Conservation (phyloP, 225 moss, liverwort and hornwort species). For the Marchantia paleacea region DNA sequence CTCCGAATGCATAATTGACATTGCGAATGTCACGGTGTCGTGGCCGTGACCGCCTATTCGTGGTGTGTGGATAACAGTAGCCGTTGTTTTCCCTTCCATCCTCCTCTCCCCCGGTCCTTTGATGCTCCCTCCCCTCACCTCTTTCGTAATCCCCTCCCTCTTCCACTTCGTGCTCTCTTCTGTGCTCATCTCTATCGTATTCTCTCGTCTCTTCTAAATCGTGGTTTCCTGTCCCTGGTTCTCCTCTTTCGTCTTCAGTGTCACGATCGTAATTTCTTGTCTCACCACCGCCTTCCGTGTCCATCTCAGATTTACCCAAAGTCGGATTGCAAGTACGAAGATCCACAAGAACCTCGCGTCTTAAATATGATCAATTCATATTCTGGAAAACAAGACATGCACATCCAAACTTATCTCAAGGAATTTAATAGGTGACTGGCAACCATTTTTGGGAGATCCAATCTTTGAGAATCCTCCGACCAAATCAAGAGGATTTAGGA, state of each 20-base stretch:
- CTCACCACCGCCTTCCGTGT: neutral
- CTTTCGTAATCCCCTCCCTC: neutral
- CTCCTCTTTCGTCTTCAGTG: neutral
- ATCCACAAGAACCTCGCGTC: neutral
- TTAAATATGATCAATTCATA: neutral
- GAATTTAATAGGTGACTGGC: no score
- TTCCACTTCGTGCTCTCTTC: neutral
- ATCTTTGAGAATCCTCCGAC: no score
- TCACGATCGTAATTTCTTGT: neutral
- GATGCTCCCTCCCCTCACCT: neutral
- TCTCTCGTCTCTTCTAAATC: neutral
- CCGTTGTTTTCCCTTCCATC: neutral
- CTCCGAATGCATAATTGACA: conserved; percentile 46
- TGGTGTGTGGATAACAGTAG: neutral
- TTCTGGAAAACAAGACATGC: neutral
- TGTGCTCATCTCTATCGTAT: neutral
- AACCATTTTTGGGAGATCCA: no score
- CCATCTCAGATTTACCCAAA: neutral
- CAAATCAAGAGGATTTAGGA: no score
- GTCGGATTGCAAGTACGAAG: neutral
- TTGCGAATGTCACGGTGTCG: conserved; percentile 26
- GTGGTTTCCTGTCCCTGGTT: neutral
- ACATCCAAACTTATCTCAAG: neutral
- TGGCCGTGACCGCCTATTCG: neutral
- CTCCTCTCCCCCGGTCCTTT: neutral